Evolutionary conservation across 371 early-diverging fungal genomes (phyloP), one percentile per base, ranked within the genome.

Genomic region (Parasitella parasitica): DNA sequence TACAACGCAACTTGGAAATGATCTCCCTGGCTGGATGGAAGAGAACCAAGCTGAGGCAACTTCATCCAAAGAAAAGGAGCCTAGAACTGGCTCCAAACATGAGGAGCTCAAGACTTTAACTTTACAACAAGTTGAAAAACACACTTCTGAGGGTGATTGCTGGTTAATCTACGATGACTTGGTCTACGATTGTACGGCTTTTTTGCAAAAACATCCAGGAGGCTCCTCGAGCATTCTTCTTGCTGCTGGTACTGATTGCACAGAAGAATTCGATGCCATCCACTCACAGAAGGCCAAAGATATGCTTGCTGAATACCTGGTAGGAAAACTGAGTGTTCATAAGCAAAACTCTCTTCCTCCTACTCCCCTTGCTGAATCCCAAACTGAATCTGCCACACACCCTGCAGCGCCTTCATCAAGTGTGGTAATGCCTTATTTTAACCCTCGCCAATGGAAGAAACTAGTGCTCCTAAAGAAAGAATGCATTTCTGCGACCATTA

Each of bases 231-330:
- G 92, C 37, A 71, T 59, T 37, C 2, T 64, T 13, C 2, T 59
- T 35, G 37, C 41, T 18, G 92, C 91, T 73, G 79, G 93, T 54
- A 75, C 77, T 61, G 92, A 94, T 63, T 90, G 91, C 39, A 91
- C 93, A 43, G 91, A 88, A 54, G 89, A 89, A 18, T 94, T 94
- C 64, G 92, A 93, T 62, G 94, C 93, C 64, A 89, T 94, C 55
- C 94, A 94, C 80, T 89, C 89, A 27, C 89, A 92, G 32, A 91
- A 93, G 57, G 69, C 73, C 20, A 75, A 73, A 60, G 69, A 71
- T 18, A 72, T 73, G 36, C 48, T 77, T 43, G 59, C 63, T 28
- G 67, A 73, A 50, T 78, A 75, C 57, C 51, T 58, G 9, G 52
- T 78, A 64, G 79, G 76, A 58, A 41, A 41, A 9, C 16, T 41